Percentiles rank a stretch among this genome's conserved stretches.
Evolutionary conservation across 108 stramenopile species (phyloP).

Genomic region (Bacterosira constricta): DNA sequence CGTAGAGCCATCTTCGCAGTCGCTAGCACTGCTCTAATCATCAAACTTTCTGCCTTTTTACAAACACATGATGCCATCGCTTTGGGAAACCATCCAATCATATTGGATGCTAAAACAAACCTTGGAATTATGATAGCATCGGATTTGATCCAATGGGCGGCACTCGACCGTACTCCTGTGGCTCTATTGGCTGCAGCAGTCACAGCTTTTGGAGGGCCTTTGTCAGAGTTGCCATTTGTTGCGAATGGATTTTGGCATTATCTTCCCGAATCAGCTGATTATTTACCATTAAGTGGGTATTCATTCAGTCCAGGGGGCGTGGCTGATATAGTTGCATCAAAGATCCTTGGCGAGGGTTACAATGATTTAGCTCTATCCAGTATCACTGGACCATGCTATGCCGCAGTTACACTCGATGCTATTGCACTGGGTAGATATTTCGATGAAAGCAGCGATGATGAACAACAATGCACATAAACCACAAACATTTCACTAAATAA

Average conservation of each 20-base stretch:
- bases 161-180: conserved; percentile 62
- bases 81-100: background rate
- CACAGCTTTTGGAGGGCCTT: conserved; percentile 71
- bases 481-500: background rate
- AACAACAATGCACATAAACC: background rate
- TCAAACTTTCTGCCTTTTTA: conserved; percentile 78
- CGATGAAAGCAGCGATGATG: conserved; percentile 19
- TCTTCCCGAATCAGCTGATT: conserved; percentile 61
- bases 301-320: conserved; percentile 9
- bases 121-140: conserved; percentile 53
- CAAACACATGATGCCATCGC: conserved; percentile 47
- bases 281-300: conserved; percentile 58
- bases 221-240: conserved; percentile 85
- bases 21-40: conserved; percentile 71
- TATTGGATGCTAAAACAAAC: conserved; percentile 37
- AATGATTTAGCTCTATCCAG: conserved; percentile 64
- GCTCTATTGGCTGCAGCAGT: conserved; percentile 67
- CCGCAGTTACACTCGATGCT: conserved; percentile 86
- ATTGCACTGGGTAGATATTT: conserved; percentile 81
- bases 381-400: conserved; percentile 87
- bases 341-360: conserved; percentile 56
- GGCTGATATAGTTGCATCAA: conserved; percentile 19
- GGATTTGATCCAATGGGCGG: conserved; percentile 68
- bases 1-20: conserved; percentile 66
- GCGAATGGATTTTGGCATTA: conserved; percentile 77